Percentiles rank a stretch among this genome's conserved stretches.
phyloP scores from a whole-genome alignment of 495 filamentous ascomycete genomes.

The Penicillium roqueforti region DNA sequence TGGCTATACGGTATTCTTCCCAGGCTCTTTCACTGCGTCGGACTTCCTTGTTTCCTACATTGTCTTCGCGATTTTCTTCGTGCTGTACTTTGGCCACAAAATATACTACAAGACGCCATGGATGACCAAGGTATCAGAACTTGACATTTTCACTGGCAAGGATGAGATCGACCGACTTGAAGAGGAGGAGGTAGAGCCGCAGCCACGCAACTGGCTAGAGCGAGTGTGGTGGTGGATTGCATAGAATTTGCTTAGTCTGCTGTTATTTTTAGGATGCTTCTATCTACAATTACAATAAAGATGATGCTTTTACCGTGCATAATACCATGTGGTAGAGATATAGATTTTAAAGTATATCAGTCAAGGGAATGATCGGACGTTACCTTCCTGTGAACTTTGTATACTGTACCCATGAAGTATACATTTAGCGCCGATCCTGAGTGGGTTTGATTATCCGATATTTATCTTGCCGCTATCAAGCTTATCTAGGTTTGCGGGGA shows the following conservation, averaged over 20 bases:
- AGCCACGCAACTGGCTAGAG: slow-evolving; percentile 32
- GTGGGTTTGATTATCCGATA: background rate
- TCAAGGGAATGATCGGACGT: background rate
- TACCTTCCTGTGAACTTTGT: background rate
- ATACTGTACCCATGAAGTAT: background rate
- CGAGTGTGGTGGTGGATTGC: slow-evolving; percentile 35
- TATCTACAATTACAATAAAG: too few relatives aligned
- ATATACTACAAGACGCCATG: slow-evolving; percentile 38
- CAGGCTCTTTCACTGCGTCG: slow-evolving; percentile 32
- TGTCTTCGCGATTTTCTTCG: slow-evolving; percentile 64
- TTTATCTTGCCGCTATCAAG: background rate
- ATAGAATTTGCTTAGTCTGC: background rate
- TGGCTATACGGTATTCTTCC: slow-evolving; percentile 63
- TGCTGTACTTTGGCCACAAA: slow-evolving; percentile 50
- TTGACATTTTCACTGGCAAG: slow-evolving; percentile 31
- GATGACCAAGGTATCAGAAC: slow-evolving; percentile 46
- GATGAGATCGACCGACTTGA: slow-evolving; percentile 32
- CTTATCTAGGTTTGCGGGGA: background rate
- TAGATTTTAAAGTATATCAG: background rate
- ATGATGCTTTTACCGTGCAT: background rate
- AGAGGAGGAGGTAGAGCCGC: slow-evolving; percentile 23
- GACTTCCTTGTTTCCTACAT: slow-evolving; percentile 51
- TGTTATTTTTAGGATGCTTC: background rate
- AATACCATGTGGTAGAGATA: background rate
- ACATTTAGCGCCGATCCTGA: background rate